Evolutionary conservation across 352 stramenopile genomes (phyloP).

Genomic region (Pythium periplocum): DNA sequence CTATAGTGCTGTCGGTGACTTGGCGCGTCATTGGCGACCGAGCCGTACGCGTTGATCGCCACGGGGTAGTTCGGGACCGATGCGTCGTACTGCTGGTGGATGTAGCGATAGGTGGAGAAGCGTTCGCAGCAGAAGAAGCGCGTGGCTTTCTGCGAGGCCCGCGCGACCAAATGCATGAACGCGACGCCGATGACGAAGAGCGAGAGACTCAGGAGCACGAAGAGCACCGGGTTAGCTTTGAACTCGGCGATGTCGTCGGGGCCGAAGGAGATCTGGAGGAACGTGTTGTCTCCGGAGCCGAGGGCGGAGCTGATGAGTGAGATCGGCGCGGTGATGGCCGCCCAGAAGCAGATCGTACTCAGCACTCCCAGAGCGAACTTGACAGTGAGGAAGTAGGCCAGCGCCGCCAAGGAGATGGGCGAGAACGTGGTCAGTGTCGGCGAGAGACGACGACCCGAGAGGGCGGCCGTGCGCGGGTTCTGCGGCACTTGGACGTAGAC

Average conservation of each 20-base stretch:
- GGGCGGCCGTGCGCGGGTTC: slow-evolving; percentile 18
- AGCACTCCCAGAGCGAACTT: slow-evolving; percentile 46
- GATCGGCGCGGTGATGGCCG: slow-evolving; percentile 25
- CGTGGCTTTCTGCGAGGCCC: slow-evolving; percentile 37
- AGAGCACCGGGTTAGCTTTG: slow-evolving; percentile 29
- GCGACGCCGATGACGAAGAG: slow-evolving; percentile 48
- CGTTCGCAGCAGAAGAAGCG: slow-evolving; percentile 63
- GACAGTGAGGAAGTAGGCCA: slow-evolving; percentile 60
- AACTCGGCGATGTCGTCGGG: slow-evolving; percentile 23
- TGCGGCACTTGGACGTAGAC: slow-evolving; percentile 29
- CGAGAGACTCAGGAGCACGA: slow-evolving; percentile 33
- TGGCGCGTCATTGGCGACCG: not conserved
- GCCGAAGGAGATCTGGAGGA: slow-evolving; percentile 13
- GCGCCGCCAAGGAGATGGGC: slow-evolving; percentile 53
- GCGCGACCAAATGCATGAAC: slow-evolving; percentile 47
- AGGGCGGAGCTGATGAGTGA: slow-evolving; percentile 25
- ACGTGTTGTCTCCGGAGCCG: not conserved
- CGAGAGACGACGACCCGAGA: slow-evolving; percentile 35
- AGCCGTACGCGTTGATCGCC: not conserved
- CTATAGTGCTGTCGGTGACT: slow-evolving; percentile 17
- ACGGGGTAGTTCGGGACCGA: slow-evolving; percentile 1
- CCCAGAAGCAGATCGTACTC: slow-evolving; percentile 24
- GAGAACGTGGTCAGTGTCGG: slow-evolving; percentile 48
- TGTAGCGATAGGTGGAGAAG: slow-evolving; percentile 46
- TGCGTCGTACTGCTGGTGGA: slow-evolving; percentile 27